Percentiles rank a stretch among this genome's conserved stretches.
phyloP scores from a whole-genome alignment of 2,329 filamentous ascomycete genomes.

The Colletotrichum chlorophyti region DNA sequence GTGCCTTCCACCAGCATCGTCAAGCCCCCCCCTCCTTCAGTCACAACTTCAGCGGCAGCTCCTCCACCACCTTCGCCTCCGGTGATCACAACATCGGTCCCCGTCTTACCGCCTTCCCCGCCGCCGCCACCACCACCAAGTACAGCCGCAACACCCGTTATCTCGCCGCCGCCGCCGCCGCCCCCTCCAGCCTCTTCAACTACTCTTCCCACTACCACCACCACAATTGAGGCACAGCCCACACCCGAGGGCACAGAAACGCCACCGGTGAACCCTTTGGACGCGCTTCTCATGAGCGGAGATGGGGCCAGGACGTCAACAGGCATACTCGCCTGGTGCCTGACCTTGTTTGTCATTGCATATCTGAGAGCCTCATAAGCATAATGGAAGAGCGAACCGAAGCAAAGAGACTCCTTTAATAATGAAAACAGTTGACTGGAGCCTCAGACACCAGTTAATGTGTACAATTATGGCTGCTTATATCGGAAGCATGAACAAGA shows the following conservation, averaged over 20 bases:
- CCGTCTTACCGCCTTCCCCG: background rate
- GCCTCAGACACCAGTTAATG: conserved; percentile 13
- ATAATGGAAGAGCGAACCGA: background rate
- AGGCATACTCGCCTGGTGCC: background rate
- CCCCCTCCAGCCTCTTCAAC: background rate
- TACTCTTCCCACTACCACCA: background rate
- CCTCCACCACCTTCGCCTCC: background rate
- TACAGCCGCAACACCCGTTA: background rate
- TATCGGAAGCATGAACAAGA: background rate
- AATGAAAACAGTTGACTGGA: no score
- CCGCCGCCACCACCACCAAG: background rate
- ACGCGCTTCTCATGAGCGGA: conserved; percentile 18
- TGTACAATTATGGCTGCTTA: conserved; percentile 16
- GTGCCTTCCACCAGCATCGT: conserved; percentile 2
- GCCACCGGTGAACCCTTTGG: conserved; percentile 17
- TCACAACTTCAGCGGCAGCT: no score
- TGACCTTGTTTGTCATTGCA: background rate
- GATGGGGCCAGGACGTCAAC: background rate
- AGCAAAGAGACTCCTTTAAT: background rate
- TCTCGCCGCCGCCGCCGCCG: background rate
- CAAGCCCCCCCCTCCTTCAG: background rate
- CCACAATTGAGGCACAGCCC: background rate
- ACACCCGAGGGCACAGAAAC: background rate
- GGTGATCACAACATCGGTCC: background rate
- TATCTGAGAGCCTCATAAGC: background rate